Base-by-base conservation (phyloP, 1,284 basidiomycete species). In the Cryptococcus jaspeensis region DNA sequence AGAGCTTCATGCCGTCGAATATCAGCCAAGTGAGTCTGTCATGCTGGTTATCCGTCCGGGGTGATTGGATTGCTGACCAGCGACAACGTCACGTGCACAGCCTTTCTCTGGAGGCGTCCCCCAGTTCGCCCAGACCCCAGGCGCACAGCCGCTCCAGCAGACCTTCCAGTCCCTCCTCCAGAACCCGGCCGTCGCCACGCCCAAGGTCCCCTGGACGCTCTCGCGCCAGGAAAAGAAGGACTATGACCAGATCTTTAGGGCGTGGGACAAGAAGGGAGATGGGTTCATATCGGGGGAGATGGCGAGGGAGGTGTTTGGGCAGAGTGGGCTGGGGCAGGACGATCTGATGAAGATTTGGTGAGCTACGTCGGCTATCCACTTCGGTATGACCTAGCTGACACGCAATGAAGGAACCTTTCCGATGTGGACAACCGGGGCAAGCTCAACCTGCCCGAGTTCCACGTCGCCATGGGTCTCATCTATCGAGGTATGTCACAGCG, bases 401-500 rank as follows among this genome's bases (percentile, higher is more conserved):
- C 5, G 16, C 25, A 7, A 16, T 41, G 15, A 65, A 94, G 92
- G 92, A 87, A 86, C 32, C 82, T 96, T 9, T 89, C 92, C 25
- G 93, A 97, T 77, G 83, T 84, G 41, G 88, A 92, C 66, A 92
- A 96, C 78, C 86, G 91, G 38, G 93, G 93, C 35, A 94, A 92
- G 78, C 84, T 97, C 56, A 98, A 97, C 72, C 81, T 95, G 44
- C 89, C 92, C 23, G 95, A 99, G 75, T 99, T 99, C 77, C 93
- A 99, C 74, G 90, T 98, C 54, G 96, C 95, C 1, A 99, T 99
- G 95, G 94, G 91, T 58, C 81, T 99, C 55, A 97, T 99, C 73
- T 98, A 95, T 79, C 87, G 95, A 70, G 84, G 92, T 94, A 78
- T 67, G 88, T 84, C 38, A n/a, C 7, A 2, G 32, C 40, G 9